Conservation (phyloP, 139 green algal genomes). For the Yamagishiella unicocca region DNA sequence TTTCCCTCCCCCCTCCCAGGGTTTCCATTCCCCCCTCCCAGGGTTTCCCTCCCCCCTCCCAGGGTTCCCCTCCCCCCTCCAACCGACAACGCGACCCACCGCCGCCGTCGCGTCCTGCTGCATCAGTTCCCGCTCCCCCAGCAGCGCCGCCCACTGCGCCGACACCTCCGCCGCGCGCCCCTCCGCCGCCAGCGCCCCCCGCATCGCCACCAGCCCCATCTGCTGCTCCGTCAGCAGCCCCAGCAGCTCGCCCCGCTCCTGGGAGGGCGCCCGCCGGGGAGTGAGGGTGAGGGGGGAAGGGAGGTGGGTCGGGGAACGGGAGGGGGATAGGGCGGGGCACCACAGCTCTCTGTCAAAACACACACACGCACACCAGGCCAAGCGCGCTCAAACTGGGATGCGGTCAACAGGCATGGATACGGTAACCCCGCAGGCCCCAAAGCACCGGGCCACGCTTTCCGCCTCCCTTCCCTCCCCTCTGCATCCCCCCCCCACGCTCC, state of each 20-base stretch:
- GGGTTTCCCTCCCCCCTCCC: no score
- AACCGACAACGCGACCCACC: no score
- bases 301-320: neutral
- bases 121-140: neutral
- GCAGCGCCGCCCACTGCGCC: conserved; percentile 6
- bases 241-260: conserved; percentile 68
- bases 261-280: no score
- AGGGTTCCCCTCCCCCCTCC: no score
- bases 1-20: no score
- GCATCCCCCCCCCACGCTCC: neutral
- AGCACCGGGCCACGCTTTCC: neutral
- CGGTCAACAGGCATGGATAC: no score
- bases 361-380: no score
- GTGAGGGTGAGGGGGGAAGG: neutral
- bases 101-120: neutral
- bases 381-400: no score
- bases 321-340: neutral
- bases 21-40: no score
- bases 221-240: conserved; percentile 60
- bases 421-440: neutral
- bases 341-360: no score
- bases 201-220: conserved; percentile 52
- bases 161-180: conserved; percentile 18
- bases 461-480: neutral
- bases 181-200: conserved; percentile 44